These are phyloP conservation scores for Erigeron canadensis DNA, from an alignment of 129 eudicot species.

Conservation along the genomic window DNA sequence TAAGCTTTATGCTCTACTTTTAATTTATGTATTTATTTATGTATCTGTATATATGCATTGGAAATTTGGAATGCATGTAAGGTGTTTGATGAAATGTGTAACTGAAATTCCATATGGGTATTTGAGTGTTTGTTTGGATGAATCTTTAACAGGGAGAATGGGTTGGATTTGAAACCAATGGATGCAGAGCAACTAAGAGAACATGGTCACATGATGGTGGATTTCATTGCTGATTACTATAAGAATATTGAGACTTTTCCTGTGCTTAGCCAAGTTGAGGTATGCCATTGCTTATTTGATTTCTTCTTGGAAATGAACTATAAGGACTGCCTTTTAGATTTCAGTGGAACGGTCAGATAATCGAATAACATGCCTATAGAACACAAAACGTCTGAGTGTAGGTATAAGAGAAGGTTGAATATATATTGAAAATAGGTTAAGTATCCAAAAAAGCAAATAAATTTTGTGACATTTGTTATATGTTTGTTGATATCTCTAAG, in stretches of 20 bases:
- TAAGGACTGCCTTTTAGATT: background rate
- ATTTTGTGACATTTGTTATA: too few relatives aligned
- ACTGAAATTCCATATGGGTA: background rate
- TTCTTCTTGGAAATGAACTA: background rate
- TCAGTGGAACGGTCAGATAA: background rate
- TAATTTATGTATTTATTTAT: background rate
- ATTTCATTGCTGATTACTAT: constrained; percentile 97
- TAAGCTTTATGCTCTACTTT: background rate
- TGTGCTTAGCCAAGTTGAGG: constrained; percentile 99
- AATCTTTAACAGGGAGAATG: constrained; percentile 52
- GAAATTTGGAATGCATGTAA: constrained; percentile 16
- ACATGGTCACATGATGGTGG: constrained; percentile 89
- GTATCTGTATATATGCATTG: too few relatives aligned
- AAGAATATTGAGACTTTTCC: constrained; percentile 77
- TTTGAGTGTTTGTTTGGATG: constrained; percentile 6
- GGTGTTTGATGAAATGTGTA: constrained; percentile 33
- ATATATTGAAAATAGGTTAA: too few relatives aligned
- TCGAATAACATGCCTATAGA: background rate
- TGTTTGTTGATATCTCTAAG: too few relatives aligned
- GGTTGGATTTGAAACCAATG: constrained; percentile 89
- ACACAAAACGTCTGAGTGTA: too few relatives aligned
- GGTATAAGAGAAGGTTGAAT: too few relatives aligned
- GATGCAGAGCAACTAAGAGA: constrained; percentile 92
- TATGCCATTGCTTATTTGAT: constrained; percentile 16
- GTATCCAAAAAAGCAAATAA: too few relatives aligned